These are phyloP conservation scores for Hirschfeldia incana DNA, from an alignment of 345 rosid genomes.

Conservation along the genomic window DNA sequence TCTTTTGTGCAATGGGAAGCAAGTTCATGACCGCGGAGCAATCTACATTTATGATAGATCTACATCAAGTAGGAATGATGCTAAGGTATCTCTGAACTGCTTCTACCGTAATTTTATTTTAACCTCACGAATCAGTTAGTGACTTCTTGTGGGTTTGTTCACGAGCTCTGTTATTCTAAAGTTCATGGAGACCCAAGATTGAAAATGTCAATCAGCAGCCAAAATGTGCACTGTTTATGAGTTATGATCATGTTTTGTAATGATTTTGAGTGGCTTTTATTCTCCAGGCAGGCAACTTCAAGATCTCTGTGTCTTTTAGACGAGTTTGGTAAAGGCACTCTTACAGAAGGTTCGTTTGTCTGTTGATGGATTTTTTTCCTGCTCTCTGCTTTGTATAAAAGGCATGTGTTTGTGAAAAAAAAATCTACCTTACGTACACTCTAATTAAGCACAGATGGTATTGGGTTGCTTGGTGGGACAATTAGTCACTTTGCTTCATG, in stretches of 20 bases:
- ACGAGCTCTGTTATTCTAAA: conserved; percentile 10
- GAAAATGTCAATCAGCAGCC: conserved; percentile 7
- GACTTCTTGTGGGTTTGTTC: neutral
- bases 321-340: conserved; percentile 99
- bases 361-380: neutral
- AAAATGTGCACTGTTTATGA: neutral
- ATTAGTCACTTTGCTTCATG: conserved; percentile 62
- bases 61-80: conserved; percentile 98
- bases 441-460: conserved; percentile 64
- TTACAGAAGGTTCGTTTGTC: conserved; percentile 75
- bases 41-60: conserved; percentile 96
- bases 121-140: conserved; percentile 20
- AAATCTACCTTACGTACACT: conserved; percentile 12
- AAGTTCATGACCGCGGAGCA: conserved; percentile 88
- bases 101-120: neutral
- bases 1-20: conserved; percentile 95
- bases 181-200: neutral
- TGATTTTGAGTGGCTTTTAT: conserved; percentile 14
- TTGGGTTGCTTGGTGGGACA: conserved; percentile 96
- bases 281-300: conserved; percentile 84
- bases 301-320: conserved; percentile 86
- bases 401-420: neutral
- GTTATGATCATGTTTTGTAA: conserved; percentile 12
- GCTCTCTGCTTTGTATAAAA: neutral
- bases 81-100: conserved; percentile 55